Evolutionary conservation across 2,329 filamentous ascomycete genomes (phyloP).

Genomic region (Fusarium veterinarium): DNA sequence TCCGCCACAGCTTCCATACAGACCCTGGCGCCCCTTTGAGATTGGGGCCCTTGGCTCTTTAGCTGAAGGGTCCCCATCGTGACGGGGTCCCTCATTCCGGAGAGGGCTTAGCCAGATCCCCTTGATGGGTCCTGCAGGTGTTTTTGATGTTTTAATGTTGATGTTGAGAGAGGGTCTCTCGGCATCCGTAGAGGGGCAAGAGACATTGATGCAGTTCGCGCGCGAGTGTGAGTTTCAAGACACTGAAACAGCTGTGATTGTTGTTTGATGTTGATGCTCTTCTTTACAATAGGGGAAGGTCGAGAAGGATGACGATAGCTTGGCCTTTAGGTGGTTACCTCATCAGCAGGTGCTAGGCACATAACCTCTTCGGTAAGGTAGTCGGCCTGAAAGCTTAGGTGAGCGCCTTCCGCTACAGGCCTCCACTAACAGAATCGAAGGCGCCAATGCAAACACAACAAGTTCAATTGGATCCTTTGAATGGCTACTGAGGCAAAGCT

Average conservation of each 20-base stretch:
- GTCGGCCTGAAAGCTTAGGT: not conserved
- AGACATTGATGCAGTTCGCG: conserved; percentile 5
- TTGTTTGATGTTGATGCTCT: conserved; percentile 5
- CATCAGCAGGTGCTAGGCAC: not conserved
- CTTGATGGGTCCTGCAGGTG: conserved; percentile 13
- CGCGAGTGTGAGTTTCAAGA: not conserved
- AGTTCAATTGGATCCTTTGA: not conserved
- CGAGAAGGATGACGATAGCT: not conserved
- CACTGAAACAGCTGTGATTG: not conserved
- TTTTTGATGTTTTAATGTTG: not conserved
- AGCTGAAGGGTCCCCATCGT: conserved; percentile 5
- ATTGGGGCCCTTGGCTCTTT: conserved; percentile 2
- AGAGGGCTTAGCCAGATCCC: conserved; percentile 18
- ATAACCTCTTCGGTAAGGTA: not conserved
- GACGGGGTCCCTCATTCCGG: not conserved
- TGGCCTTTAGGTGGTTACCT: not conserved
- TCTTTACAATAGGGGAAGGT: not conserved
- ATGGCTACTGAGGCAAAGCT: not conserved
- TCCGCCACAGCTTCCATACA: conserved; percentile 11
- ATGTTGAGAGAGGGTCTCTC: conserved; percentile 2
- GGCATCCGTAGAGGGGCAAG: conserved; percentile 5
- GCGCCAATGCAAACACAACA: not conserved
- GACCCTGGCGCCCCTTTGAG: conserved; percentile 10
- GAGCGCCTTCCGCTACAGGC: not conserved
- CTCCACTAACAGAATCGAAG: not conserved